Conservation (phyloP, 2,329 filamentous ascomycete genomes). For the Cryphonectria parasitica region DNA sequence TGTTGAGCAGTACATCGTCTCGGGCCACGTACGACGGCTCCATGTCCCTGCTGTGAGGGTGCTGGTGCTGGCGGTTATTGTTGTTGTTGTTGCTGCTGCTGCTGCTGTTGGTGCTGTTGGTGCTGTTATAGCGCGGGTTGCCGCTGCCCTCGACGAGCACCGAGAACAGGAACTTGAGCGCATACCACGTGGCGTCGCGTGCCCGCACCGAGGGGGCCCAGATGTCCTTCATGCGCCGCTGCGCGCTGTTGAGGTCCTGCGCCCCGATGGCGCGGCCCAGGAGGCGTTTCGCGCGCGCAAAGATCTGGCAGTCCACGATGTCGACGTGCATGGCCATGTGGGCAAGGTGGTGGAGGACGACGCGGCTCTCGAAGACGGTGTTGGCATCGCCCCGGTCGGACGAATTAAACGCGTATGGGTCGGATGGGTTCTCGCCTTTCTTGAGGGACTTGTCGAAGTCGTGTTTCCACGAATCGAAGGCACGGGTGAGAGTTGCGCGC, state of each 20-base stretch:
- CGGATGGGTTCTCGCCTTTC: slow-evolving; percentile 55
- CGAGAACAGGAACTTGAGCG: slow-evolving; percentile 83
- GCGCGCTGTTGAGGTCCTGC: slow-evolving; percentile 78
- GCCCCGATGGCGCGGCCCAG: slow-evolving; percentile 83
- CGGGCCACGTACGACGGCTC: slow-evolving; percentile 73
- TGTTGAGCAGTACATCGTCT: slow-evolving; percentile 86
- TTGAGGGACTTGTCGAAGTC: slow-evolving; percentile 85
- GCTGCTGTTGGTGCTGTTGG: neutral
- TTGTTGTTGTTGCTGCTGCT: too few species aligned
- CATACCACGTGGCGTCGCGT: slow-evolving; percentile 90
- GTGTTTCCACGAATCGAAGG: slow-evolving; percentile 91
- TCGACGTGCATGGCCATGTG: slow-evolving; percentile 99
- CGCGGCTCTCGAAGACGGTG: slow-evolving; percentile 81
- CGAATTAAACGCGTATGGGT: slow-evolving; percentile 57
- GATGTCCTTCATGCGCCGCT: slow-evolving; percentile 80
- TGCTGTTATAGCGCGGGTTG: slow-evolving; percentile 41
- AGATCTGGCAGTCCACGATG: slow-evolving; percentile 96
- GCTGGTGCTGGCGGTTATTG: slow-evolving; percentile 23
- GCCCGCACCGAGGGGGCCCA: slow-evolving; percentile 92
- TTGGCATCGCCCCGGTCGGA: slow-evolving; percentile 65
- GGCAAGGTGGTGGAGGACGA: slow-evolving; percentile 87
- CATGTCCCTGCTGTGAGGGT: slow-evolving; percentile 33
- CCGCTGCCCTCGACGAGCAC: slow-evolving; percentile 67
- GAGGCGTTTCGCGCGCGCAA: slow-evolving; percentile 82
- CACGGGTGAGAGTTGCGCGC: slow-evolving; percentile 80